Base-by-base conservation (phyloP, 2,329 filamentous ascomycete species). In the Botrytis aclada region DNA sequence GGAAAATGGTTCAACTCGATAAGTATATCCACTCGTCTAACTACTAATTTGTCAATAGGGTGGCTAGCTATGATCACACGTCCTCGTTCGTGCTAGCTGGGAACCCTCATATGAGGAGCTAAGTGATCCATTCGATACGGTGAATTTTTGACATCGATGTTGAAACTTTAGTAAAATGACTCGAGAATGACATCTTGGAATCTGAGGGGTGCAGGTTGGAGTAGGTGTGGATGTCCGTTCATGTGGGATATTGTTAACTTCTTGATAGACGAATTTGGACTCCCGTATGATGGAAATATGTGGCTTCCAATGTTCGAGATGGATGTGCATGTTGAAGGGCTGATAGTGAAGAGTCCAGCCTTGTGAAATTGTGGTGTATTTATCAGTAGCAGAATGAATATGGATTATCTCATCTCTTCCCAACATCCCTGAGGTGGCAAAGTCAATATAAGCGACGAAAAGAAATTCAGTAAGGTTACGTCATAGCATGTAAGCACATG, bases 31-130 rank as follows among this genome's bases (percentile, higher is more conserved):
- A 29, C 29, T 7, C 29, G 20, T 29, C 22, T 65, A 64, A 65
- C 63, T 65, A n/a, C 43, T 65, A 65, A 65, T 65, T 65, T 43
- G 20, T 47, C 63, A 37, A 47, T 65, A 65, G 63, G 63, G 63
- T 25, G 63, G 63, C 43, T 65, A n/a, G 61, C 63, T 12, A 47
- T 47, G 63, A 65, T 65, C 63, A 65, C 63, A 65, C 63, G 63
- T 65, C 63, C 63, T 34, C 41, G 63, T 65, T 47, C 63, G 63
- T 65, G 63, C 63, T 65, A 47, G 63, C 63, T 65, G 63, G 63
- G 29, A n/a, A 65, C 22, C 41, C 41, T 65, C 63, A 47, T 47
- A 47, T 65, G 63, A 65, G 43, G 29, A 65, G 63, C 63, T 34
- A 43, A 65, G 63, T 65, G 63, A 65, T 65, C 63, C 34, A 25